Evolutionary conservation across 208 protist species (phyloP).

Genomic region (Trypanosoma scelopori): DNA sequence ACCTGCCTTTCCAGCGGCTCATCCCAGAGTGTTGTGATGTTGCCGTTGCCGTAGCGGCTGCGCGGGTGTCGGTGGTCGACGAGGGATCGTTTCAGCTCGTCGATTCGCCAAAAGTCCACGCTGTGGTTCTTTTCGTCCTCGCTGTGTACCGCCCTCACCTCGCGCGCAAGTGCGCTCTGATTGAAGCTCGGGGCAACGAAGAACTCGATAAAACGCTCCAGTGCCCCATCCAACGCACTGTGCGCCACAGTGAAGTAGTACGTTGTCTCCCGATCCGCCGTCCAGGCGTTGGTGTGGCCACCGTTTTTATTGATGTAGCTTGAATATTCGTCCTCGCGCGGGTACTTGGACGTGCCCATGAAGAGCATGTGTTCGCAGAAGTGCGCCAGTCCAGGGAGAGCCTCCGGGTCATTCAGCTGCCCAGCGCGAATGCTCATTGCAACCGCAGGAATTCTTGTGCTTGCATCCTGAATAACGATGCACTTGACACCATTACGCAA

Average conservation of each 20-base stretch:
- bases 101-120: conserved; percentile 75
- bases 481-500: conserved; percentile 75
- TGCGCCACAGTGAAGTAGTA: conserved; percentile 89
- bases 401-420: conserved; percentile 60
- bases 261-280: conserved; percentile 64
- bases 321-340: conserved; percentile 86
- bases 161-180: conserved; percentile 62
- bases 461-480: conserved; percentile 71
- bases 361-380: conserved; percentile 96
- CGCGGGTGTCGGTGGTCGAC: conserved; percentile 67
- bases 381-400: conserved; percentile 84
- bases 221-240: conserved; percentile 64
- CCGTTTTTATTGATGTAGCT: conserved; percentile 66
- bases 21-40: conserved; percentile 77
- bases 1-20: conserved; percentile 47
- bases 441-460: conserved; percentile 51
- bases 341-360: conserved; percentile 92
- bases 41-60: conserved; percentile 87
- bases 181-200: conserved; percentile 92
- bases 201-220: conserved; percentile 94
- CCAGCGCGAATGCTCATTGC: conserved; percentile 81
- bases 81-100: conserved; percentile 64
- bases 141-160: conserved; percentile 93
- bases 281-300: conserved; percentile 89
- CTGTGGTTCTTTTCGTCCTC: conserved; percentile 93